Evolutionary conservation across 1,139 yeast genomes (phyloP).

Genomic region (Kurtzmaniella natalensis): DNA sequence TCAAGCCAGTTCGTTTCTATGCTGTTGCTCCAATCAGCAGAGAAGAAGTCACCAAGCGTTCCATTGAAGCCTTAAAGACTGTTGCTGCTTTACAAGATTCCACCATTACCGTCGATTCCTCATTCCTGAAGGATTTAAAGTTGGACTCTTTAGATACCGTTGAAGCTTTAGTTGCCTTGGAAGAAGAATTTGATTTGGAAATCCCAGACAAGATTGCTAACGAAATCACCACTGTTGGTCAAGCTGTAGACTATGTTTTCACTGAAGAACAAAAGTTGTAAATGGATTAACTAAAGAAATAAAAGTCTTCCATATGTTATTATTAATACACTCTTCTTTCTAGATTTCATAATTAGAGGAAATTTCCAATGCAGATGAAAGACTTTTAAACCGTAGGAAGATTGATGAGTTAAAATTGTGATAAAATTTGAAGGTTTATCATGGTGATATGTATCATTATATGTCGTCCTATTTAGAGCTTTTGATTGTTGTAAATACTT

Average conservation of each 20-base stretch:
- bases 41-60: conserved; percentile 45
- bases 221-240: conserved; percentile 64
- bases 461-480: too few species aligned
- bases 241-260: conserved; percentile 58
- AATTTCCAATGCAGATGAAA: too few species aligned
- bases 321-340: too few species aligned
- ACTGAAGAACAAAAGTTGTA: conserved; percentile 46
- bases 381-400: too few species aligned
- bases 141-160: conserved; percentile 68
- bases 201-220: conserved; percentile 67
- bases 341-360: too few species aligned
- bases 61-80: conserved; percentile 48
- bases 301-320: too few species aligned
- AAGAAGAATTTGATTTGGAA: conserved; percentile 69
- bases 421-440: too few species aligned
- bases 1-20: conserved; percentile 40
- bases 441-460: too few species aligned
- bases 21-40: conserved; percentile 45
- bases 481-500: too few species aligned
- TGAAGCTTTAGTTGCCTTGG: conserved; percentile 68
- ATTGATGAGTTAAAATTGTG: too few species aligned
- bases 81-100: conserved; percentile 50
- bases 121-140: conserved; percentile 62
- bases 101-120: conserved; percentile 39
- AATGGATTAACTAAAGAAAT: too few species aligned